phyloP scores from a whole-genome alignment of 441 rosid genomes.

The Croton laevigatus region DNA sequence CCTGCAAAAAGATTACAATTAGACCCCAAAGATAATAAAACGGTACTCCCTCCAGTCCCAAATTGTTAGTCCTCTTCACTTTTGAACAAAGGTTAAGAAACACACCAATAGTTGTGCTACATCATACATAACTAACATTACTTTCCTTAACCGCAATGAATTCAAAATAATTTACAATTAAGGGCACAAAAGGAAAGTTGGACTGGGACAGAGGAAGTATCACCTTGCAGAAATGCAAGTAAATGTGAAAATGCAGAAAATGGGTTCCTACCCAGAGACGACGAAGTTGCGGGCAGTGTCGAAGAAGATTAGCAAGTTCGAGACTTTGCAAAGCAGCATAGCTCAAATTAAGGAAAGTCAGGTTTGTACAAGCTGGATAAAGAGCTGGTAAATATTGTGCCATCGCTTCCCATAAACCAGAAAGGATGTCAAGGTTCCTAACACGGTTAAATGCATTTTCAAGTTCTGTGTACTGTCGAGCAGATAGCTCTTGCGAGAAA shows the following conservation, averaged over 20 bases:
- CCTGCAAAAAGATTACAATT: slow-evolving; percentile 37
- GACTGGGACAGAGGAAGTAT: neutral
- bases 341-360: slow-evolving; percentile 68
- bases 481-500: slow-evolving; percentile 44
- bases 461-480: slow-evolving; percentile 35
- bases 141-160: too few relatives aligned
- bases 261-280: slow-evolving; percentile 57
- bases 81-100: too few relatives aligned
- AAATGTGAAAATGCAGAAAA: slow-evolving; percentile 8
- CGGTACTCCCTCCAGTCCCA: too few relatives aligned
- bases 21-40: neutral
- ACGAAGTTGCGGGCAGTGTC: slow-evolving; percentile 51
- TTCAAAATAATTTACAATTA: too few relatives aligned
- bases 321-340: slow-evolving; percentile 50
- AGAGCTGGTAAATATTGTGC: slow-evolving; percentile 45
- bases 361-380: slow-evolving; percentile 38
- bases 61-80: too few relatives aligned
- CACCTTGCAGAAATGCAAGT: slow-evolving; percentile 9
- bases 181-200: too few relatives aligned
- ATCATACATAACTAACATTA: too few relatives aligned
- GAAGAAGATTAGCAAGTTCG: slow-evolving; percentile 51
- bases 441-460: slow-evolving; percentile 42
- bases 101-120: too few relatives aligned
- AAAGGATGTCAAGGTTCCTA: slow-evolving; percentile 46
- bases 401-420: slow-evolving; percentile 61